Evolutionary conservation across 2,329 filamentous ascomycete species (phyloP).

Genomic region (Paraconiothyrium brasiliense): DNA sequence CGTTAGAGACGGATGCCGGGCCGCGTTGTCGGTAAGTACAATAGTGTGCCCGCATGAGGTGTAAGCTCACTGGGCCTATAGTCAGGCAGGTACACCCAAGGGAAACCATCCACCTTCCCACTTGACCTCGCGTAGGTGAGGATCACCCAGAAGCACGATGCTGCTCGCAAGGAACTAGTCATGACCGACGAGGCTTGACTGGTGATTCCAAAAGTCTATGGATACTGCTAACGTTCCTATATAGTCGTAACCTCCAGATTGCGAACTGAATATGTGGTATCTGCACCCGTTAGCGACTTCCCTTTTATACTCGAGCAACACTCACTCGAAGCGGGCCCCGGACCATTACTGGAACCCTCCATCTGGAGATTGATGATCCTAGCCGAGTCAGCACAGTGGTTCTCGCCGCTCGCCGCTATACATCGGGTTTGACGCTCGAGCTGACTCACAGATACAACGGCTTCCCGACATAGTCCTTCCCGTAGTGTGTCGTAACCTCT

Average conservation of each 20-base stretch:
- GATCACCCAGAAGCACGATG: no score
- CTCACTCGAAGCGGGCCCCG: constrained; percentile 36
- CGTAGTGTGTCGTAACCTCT: constrained; percentile 61
- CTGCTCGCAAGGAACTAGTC: no score
- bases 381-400: background rate
- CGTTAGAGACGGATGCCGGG: background rate
- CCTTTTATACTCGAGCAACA: background rate
- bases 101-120: no score
- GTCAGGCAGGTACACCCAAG: no score
- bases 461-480: constrained; percentile 58
- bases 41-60: background rate
- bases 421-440: background rate
- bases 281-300: constrained; percentile 21
- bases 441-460: constrained; percentile 37
- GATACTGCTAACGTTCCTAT: constrained; percentile 3
- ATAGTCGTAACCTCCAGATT: constrained; percentile 38
- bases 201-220: background rate
- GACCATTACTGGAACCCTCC: constrained; percentile 32
- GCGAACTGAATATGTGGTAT: constrained; percentile 35
- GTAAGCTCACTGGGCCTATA: background rate
- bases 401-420: background rate
- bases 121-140: no score
- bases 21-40: background rate
- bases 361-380: constrained; percentile 47
- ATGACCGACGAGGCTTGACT: background rate